These are phyloP conservation scores for Capillidium rhysosporum DNA, from an alignment of 371 early-diverging fungal species.

Conservation along the genomic window DNA sequence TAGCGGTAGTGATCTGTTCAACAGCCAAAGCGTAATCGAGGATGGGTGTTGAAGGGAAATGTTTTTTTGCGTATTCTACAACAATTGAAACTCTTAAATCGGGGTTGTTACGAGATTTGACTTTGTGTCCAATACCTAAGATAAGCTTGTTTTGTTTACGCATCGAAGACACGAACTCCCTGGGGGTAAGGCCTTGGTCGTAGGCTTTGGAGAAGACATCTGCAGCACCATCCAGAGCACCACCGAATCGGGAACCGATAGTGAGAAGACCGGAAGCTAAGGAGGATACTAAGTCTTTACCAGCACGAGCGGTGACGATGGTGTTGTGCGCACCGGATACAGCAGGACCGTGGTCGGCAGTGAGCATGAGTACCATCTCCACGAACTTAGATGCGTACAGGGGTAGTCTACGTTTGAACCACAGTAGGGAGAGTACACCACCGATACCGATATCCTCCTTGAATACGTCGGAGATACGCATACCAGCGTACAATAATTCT, in stretches of 20 bases:
- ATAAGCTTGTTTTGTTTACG: constrained; percentile 78
- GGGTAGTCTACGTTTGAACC: constrained; percentile 96
- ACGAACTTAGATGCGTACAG: constrained; percentile 89
- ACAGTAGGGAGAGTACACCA: constrained; percentile 86
- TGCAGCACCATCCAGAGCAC: constrained; percentile 93
- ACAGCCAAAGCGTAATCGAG: constrained; percentile 86
- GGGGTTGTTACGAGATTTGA: constrained; percentile 96
- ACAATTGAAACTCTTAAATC: constrained; percentile 90
- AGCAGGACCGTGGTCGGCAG: constrained; percentile 96
- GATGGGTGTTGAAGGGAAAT: constrained; percentile 77
- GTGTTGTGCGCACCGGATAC: constrained; percentile 94
- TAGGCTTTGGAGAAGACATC: constrained; percentile 71
- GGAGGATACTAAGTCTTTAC: constrained; percentile 90
- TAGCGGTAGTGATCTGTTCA: constrained; percentile 86
- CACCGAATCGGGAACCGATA: constrained; percentile 90
- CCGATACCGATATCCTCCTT: constrained; percentile 95
- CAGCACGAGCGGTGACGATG: constrained; percentile 95
- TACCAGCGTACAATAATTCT: constrained; percentile 94
- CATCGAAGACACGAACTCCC: constrained; percentile 80
- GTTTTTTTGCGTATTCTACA: constrained; percentile 71
- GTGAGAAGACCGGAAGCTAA: constrained; percentile 87
- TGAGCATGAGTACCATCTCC: constrained; percentile 97
- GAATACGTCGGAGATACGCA: constrained; percentile 94
- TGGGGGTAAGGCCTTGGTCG: constrained; percentile 71
- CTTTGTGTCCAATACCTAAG: constrained; percentile 95